phyloP scores from a whole-genome alignment of 129 eudicot species.

The Deinandra increscens region DNA sequence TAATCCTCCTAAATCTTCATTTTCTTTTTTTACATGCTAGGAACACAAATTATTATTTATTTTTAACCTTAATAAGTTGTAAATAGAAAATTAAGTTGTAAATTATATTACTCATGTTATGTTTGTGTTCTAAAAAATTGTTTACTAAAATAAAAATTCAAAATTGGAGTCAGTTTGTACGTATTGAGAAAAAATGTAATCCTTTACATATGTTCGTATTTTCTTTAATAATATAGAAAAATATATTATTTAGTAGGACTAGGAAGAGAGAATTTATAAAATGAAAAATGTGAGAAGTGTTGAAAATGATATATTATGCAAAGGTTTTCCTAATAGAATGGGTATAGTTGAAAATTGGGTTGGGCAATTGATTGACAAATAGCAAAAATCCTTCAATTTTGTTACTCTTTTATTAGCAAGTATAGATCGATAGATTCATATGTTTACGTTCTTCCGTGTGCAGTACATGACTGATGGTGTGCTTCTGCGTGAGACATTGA shows the following conservation, averaged over 20 bases:
- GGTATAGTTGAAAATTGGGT: background rate
- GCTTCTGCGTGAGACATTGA: conserved; percentile 67
- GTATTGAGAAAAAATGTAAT: background rate
- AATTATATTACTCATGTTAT: background rate
- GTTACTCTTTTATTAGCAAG: background rate
- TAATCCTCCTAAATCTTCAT: background rate
- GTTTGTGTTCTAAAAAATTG: background rate
- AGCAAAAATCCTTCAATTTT: conserved; percentile 1
- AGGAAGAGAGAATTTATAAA: background rate
- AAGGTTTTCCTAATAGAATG: background rate
- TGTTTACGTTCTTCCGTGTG: conserved; percentile 13
- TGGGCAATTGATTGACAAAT: background rate
- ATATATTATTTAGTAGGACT: background rate
- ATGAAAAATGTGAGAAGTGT: background rate
- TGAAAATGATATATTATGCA: background rate
- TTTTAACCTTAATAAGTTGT: background rate
- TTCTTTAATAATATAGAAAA: background rate
- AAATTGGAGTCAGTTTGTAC: background rate
- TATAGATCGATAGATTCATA: background rate
- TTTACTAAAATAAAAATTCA: background rate
- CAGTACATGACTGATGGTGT: conserved; percentile 85
- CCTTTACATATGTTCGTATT: background rate
- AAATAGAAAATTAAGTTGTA: background rate
- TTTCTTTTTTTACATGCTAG: background rate
- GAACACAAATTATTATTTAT: background rate